Conservation (phyloP, 768 basidiomycete species). For the Daedaleopsis sinensis region DNA sequence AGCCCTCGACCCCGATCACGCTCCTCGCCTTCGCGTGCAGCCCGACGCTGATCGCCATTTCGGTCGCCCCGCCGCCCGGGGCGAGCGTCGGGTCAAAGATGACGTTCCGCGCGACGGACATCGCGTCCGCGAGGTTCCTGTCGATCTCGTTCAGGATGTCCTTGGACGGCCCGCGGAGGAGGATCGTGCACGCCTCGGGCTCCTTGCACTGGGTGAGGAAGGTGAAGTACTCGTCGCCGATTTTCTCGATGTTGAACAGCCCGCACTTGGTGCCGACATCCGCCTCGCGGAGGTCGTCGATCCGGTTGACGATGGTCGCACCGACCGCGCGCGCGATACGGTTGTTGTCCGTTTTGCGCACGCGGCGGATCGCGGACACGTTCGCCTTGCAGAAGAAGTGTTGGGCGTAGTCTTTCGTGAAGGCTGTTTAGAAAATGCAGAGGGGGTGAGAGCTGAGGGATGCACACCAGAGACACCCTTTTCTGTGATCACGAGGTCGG, state of each 20-base stretch:
- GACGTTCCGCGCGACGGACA: conserved; percentile 96
- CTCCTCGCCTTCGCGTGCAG: conserved; percentile 78
- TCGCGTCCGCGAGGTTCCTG: conserved; percentile 95
- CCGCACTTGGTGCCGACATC: conserved; percentile 95
- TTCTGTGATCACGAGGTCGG: conserved; percentile 94
- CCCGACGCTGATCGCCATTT: conserved; percentile 95
- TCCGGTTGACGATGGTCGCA: conserved; percentile 94
- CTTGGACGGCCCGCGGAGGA: conserved; percentile 96
- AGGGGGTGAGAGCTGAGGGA: background rate
- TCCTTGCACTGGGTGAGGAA: conserved; percentile 90
- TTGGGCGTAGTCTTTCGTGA: conserved; percentile 80
- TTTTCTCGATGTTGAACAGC: conserved; percentile 95
- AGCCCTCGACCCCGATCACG: conserved; percentile 86
- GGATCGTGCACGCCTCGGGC: conserved; percentile 97
- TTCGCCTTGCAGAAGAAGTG: conserved; percentile 86
- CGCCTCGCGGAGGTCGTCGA: conserved; percentile 90
- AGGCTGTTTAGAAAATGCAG: background rate
- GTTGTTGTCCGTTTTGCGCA: conserved; percentile 98
- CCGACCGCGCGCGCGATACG: conserved; percentile 95
- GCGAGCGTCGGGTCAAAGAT: conserved; percentile 94
- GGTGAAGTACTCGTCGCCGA: conserved; percentile 99
- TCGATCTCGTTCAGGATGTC: conserved; percentile 99
- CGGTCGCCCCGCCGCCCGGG: conserved; percentile 95
- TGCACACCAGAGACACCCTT: conserved; percentile 93
- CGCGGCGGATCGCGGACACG: conserved; percentile 93